Conservation (phyloP, 257 asterid genomes). For the Schizonepeta tenuifolia region DNA sequence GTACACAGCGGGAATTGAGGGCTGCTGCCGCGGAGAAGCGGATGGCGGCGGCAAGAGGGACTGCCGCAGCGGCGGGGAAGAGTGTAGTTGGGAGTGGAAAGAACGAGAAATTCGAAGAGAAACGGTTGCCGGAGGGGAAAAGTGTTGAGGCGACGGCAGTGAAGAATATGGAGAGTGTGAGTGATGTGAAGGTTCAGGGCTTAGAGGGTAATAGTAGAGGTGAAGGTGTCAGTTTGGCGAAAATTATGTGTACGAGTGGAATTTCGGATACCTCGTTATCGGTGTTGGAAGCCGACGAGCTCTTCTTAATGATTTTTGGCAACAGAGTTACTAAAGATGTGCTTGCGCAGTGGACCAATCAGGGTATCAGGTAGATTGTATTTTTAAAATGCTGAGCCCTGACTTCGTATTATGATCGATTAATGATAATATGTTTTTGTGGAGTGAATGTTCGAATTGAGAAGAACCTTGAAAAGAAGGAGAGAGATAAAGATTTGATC, state of each 20-base stretch:
- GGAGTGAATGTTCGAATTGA: not conserved
- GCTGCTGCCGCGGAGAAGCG: slow-evolving; percentile 98
- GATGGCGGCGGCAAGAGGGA: slow-evolving; percentile 53
- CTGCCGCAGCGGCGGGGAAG: slow-evolving; percentile 34
- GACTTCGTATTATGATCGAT: slow-evolving; percentile 6
- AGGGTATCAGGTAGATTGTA: slow-evolving; percentile 93
- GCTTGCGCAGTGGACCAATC: slow-evolving; percentile 97
- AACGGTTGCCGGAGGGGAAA: slow-evolving; percentile 8
- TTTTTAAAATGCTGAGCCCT: slow-evolving; percentile 44
- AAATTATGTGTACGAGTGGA: slow-evolving; percentile 35
- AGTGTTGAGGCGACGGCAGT: slow-evolving; percentile 25
- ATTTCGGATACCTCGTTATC: slow-evolving; percentile 50
- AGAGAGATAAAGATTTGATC: not conserved
- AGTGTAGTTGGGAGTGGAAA: slow-evolving; percentile 40
- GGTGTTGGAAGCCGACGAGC: slow-evolving; percentile 60
- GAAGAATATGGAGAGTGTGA: slow-evolving; percentile 44
- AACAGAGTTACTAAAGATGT: slow-evolving; percentile 62
- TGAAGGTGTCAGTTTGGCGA: slow-evolving; percentile 43
- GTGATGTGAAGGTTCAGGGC: slow-evolving; percentile 40
- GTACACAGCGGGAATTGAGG: slow-evolving; percentile 82
- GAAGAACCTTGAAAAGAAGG: not conserved
- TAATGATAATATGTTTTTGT: slow-evolving; percentile 8
- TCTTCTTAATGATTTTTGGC: slow-evolving; percentile 81
- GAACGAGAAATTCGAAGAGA: slow-evolving; percentile 42
- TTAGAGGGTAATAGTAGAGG: slow-evolving; percentile 41